Base-by-base conservation (phyloP, 805 yeast genomes). In the Candida hungchunana region DNA sequence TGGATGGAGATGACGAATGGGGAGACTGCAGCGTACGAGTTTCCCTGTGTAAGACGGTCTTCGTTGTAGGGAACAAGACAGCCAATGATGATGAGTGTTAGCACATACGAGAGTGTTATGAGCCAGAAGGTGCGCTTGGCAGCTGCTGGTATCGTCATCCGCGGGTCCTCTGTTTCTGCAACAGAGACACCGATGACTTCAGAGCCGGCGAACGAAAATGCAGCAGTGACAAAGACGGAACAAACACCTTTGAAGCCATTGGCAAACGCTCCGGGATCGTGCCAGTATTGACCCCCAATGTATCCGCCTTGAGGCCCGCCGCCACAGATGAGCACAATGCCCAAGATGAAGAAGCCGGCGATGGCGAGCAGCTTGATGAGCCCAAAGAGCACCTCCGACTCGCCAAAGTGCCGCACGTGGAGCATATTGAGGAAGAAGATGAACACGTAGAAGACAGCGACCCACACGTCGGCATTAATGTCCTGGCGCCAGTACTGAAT, bases 101-200 rank as follows among this genome's bases (percentile, higher is more conserved):
- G 59, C 54, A 84, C 64, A 61, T 84, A 83, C 50, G 82, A 82
- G 46, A 80, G 57, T 17, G 79, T 63, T 35, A 83, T 77, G 58
- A 88, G 71, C 88, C 89, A 82, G 62, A 84, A 81, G 6, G 82
- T 85, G 62, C 83, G 86, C 59, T 82, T 82, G 40, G 80, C 73
- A 30, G 93, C 93, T 29, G 69, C 67, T 27, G 93, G 90, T 37
- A 83, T 67, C 2, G 82, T 60, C 38, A 64, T 66, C 47, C 79
- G 64, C 28, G 93, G 89, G 56, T 82, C 73, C 25, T 60, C 71
- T 16, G 86, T 69, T 59, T 84, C 93, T 5, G 89, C 86, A 22
- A 88, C 83, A 11, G 88, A 82, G 31, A 82, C 67, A 31, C 86
- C 87, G 28, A 73, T 72, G 50, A 82, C 64, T 58, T 82, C 90